phyloP scores from a whole-genome alignment of 805 yeast species.

The Hanseniaspora osmophila region DNA sequence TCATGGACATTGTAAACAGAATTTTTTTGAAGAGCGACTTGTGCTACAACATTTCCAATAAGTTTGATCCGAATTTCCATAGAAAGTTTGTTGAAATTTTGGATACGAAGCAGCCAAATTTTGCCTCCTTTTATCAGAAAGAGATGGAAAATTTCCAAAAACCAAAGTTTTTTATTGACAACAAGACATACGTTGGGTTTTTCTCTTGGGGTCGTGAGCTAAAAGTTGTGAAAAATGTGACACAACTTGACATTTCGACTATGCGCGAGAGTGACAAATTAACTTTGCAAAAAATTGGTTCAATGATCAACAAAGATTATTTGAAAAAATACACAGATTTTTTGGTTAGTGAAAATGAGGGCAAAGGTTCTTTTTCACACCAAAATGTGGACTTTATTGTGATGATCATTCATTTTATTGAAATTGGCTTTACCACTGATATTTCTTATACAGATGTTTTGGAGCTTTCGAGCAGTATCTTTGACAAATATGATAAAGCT shows the following conservation, averaged over 20 bases:
- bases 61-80: slow-evolving; percentile 25
- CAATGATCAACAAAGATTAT: slow-evolving; percentile 41
- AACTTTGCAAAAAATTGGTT: slow-evolving; percentile 31
- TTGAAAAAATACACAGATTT: slow-evolving; percentile 33
- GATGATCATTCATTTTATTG: slow-evolving; percentile 27
- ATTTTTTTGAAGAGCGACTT: slow-evolving; percentile 30
- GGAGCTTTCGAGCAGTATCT: slow-evolving; percentile 33
- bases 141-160: slow-evolving; percentile 37
- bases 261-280: slow-evolving; percentile 1
- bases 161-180: slow-evolving; percentile 46
- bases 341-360: slow-evolving; percentile 55
- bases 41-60: slow-evolving; percentile 33
- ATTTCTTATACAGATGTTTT: slow-evolving; percentile 40
- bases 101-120: slow-evolving; percentile 29
- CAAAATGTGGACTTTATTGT: slow-evolving; percentile 46
- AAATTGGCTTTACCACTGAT: slow-evolving; percentile 14
- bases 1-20: slow-evolving; percentile 38
- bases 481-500: slow-evolving; percentile 55
- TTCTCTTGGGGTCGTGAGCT: slow-evolving; percentile 56
- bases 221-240: slow-evolving; percentile 29
- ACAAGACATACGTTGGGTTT: slow-evolving; percentile 48
- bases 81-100: slow-evolving; percentile 27
- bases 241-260: slow-evolving; percentile 5
- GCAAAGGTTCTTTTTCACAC: slow-evolving; percentile 51
- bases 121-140: slow-evolving; percentile 27